Evolutionary conservation across 768 basidiomycete genomes (phyloP), one percentile per base, ranked within the genome.

Genomic region (Lentinula raphanica): DNA sequence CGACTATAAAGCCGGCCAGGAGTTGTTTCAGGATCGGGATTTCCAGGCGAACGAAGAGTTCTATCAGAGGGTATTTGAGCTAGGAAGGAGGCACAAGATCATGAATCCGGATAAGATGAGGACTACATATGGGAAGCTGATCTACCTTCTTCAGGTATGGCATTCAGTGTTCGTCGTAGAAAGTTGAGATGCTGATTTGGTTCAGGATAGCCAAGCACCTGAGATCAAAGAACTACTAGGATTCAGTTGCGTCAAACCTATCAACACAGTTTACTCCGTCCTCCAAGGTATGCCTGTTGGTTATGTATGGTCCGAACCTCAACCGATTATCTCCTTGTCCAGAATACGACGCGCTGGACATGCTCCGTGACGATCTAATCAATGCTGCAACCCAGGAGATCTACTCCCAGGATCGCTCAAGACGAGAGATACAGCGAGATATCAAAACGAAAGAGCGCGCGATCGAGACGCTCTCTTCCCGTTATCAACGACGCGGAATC

Each of bases 31-130:
- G 39, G 87, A 91, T 61, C 82, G 89, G 21, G 89, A 94, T 68
- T 94, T 94, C 66, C 77, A 88, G 59, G 77, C 82, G 13, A 94
- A 94, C 64, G 83, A 82, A 17, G 83, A 86, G 7, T 94, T 93
- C 66, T 94, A 87, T 65, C 89, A 91, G 59, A 65, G 71, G 77
- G 78, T 92, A 25, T 93, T 93, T 62, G 91, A 93, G 71, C 79
- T 93, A 23, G 90, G 92, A 19, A 76, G 90, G 50, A 79, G 91
- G 58, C 89, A 92, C 67, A 93, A 93, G 69, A 93, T 94, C 66
- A 92, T 90, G 89, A 94, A 93, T 64, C 92, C 92, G 0, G 92
- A 93, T 67, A 92, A 92, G 64, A 92, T 93, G 91, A 81, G 92
- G 25, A 85, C 88, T 28, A 93, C 89, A 7, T 94, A 94, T 60